Conservation (phyloP, 192 early-diverging fungal genomes). For the Cladochytrium replicatum region DNA sequence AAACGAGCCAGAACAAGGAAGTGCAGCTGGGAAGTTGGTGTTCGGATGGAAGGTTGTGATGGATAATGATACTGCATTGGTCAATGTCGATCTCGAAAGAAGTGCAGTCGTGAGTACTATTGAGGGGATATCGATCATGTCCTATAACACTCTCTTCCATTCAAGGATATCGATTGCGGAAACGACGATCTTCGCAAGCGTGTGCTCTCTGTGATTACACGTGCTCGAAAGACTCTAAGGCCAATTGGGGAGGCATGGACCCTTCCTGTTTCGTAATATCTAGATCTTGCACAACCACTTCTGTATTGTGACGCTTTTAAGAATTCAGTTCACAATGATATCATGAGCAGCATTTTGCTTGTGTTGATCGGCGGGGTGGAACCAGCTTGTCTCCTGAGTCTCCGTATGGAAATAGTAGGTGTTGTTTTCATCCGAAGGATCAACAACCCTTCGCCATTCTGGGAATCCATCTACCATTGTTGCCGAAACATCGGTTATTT, state of each 20-base stretch:
- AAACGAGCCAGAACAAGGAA: background rate
- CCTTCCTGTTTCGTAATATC: no score
- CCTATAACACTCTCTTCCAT: no score
- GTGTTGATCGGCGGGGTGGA: no score
- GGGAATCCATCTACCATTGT: slow-evolving; percentile 28
- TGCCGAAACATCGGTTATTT: background rate
- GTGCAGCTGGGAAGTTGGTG: background rate
- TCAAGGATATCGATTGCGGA: slow-evolving; percentile 1
- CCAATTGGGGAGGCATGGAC: slow-evolving; percentile 13
- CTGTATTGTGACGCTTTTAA: no score
- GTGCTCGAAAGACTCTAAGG: slow-evolving; percentile 9
- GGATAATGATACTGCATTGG: slow-evolving; percentile 8
- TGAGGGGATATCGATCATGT: no score
- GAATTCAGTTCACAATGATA: no score
- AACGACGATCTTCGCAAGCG: slow-evolving; percentile 13
- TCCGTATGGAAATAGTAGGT: slow-evolving; percentile 33
- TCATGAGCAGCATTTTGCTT: no score
- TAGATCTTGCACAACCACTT: no score
- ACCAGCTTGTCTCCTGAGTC: slow-evolving; percentile 35
- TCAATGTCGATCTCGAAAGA: slow-evolving; percentile 10
- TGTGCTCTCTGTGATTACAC: slow-evolving; percentile 2
- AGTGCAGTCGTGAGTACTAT: slow-evolving; percentile 1
- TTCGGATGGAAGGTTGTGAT: slow-evolving; percentile 13
- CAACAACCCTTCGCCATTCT: slow-evolving; percentile 35
- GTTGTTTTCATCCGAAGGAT: slow-evolving; percentile 15